phyloP scores from a whole-genome alignment of 768 basidiomycete species.

The Kwoniella dejecticola region DNA sequence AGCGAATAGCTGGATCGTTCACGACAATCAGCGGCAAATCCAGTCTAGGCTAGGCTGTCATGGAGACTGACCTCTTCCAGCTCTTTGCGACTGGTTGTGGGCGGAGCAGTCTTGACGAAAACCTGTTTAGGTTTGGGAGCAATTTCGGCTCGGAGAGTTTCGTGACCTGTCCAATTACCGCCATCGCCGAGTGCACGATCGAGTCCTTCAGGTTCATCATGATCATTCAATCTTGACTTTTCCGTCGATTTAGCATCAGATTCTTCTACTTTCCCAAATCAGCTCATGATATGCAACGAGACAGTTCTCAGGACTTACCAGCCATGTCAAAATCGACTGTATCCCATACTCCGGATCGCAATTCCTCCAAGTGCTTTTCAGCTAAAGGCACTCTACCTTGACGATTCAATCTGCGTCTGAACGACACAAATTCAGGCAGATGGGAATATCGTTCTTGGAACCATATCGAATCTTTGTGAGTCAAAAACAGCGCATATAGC shows the following conservation, averaged over 20 bases:
- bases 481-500: constrained; percentile 94
- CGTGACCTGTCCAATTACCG: constrained; percentile 24
- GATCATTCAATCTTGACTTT: constrained; percentile 22
- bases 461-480: constrained; percentile 94
- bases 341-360: constrained; percentile 84
- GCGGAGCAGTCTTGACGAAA: constrained; percentile 92
- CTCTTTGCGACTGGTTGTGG: constrained; percentile 83
- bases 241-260: constrained; percentile 70
- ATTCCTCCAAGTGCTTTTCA: constrained; percentile 71
- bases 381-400: constrained; percentile 80
- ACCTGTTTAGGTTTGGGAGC: constrained; percentile 60
- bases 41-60: not conserved
- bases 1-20: constrained; percentile 65
- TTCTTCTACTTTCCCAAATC: constrained; percentile 58
- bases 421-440: constrained; percentile 66
- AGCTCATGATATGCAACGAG: not conserved
- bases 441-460: constrained; percentile 95
- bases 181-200: constrained; percentile 37
- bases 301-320: constrained; percentile 17
- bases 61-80: constrained; percentile 73
- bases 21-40: not conserved
- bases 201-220: constrained; percentile 44
- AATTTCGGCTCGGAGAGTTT: constrained; percentile 38
- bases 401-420: constrained; percentile 77
- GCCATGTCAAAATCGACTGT: constrained; percentile 39